A percentile compares a stretch with the other conserved stretches of the same genome.
Evolutionary conservation across 495 filamentous ascomycete genomes (phyloP).

Genomic region (Thozetella sp.): DNA sequence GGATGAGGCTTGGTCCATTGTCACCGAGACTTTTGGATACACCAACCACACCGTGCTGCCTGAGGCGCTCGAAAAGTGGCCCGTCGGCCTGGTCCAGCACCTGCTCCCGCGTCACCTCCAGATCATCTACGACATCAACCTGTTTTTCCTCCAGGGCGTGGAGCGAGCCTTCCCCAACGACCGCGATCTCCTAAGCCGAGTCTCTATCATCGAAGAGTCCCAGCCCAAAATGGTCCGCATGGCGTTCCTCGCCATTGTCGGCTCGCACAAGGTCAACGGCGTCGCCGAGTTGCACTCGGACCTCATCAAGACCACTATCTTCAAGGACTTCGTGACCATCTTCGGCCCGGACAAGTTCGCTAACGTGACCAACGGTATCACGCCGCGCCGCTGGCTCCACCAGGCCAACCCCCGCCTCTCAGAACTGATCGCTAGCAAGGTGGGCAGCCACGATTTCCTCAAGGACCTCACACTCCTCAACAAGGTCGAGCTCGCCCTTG

Average conservation of each 20-base stretch:
- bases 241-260: constrained; percentile 93
- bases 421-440: constrained; percentile 87
- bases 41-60: constrained; percentile 98
- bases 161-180: constrained; percentile 90
- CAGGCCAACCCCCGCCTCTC: constrained; percentile 95
- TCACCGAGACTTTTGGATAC: constrained; percentile 77
- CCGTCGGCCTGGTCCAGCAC: constrained; percentile 88
- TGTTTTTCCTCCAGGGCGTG: constrained; percentile 87
- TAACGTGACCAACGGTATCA: constrained; percentile 98
- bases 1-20: constrained; percentile 90
- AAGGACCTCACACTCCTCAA: constrained; percentile 85
- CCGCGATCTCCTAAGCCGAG: constrained; percentile 77
- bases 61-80: constrained; percentile 98
- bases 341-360: constrained; percentile 97
- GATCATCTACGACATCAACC: constrained; percentile 98
- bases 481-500: constrained; percentile 75
- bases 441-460: constrained; percentile 79
- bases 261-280: constrained; percentile 98
- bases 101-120: constrained; percentile 93
- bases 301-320: constrained; percentile 96
- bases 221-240: constrained; percentile 98
- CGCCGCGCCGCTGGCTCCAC: constrained; percentile 92
- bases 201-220: constrained; percentile 96
- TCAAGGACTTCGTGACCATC: constrained; percentile 95
- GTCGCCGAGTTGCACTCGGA: constrained; percentile 98